Conservation (phyloP, 1,139 yeast genomes). For the Geotrichum aggregatum region DNA sequence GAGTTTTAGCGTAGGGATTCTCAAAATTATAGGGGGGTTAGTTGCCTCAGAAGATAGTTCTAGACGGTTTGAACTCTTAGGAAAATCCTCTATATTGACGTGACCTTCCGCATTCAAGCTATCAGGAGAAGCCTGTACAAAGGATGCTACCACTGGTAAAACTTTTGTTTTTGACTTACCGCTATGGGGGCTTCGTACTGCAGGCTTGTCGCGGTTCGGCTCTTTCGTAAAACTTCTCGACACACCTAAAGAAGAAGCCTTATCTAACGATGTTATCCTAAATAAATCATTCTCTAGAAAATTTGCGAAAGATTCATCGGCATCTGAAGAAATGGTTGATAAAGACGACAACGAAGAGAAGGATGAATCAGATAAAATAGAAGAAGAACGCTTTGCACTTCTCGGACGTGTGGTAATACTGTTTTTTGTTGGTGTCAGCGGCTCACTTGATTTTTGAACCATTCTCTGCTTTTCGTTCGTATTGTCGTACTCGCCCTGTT, state of each 20-base stretch:
- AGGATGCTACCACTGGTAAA: too few relatives aligned
- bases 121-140: too few relatives aligned
- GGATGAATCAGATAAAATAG: background rate
- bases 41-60: too few relatives aligned
- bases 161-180: too few relatives aligned
- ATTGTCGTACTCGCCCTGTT: constrained; percentile 17
- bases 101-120: too few relatives aligned
- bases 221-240: background rate
- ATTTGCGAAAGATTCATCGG: background rate
- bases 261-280: background rate
- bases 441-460: background rate
- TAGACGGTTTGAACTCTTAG: background rate
- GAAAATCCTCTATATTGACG: background rate
- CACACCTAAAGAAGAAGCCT: background rate
- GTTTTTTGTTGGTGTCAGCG: background rate
- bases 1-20: background rate
- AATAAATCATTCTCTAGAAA: background rate
- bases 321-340: background rate
- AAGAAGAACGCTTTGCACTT: constrained; percentile 1
- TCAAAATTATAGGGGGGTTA: background rate
- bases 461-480: constrained; percentile 1
- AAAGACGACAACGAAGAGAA: constrained; percentile 6
- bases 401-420: background rate
- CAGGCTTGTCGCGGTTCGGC: background rate
- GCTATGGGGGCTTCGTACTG: background rate